Conservation (phyloP, 2,329 filamentous ascomycete species). For the Diaporthe sp. region DNA sequence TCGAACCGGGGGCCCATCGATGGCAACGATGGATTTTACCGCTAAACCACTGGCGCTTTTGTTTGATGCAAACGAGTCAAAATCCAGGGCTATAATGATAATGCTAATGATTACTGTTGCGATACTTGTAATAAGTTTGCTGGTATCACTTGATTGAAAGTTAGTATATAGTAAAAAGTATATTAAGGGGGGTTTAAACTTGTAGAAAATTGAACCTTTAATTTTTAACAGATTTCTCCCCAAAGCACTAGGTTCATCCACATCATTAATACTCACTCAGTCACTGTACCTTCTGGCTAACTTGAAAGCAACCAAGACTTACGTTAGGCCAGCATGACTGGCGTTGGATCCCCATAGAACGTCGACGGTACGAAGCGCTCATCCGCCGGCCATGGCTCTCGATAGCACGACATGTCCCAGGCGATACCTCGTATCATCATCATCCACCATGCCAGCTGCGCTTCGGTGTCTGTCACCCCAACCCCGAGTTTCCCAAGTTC, state of each 20-base stretch:
- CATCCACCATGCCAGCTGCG: slow-evolving; percentile 7
- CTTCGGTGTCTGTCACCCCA: neutral
- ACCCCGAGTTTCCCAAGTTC: neutral
- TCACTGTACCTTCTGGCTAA: neutral
- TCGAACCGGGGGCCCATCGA: slow-evolving; percentile 38
- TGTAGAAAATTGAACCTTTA: no score
- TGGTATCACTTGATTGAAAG: no score
- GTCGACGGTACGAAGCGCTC: neutral
- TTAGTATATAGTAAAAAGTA: no score
- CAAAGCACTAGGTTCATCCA: neutral
- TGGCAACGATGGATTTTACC: slow-evolving; percentile 35
- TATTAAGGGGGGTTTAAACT: no score
- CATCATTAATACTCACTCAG: neutral
- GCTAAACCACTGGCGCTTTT: slow-evolving; percentile 31
- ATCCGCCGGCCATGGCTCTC: neutral
- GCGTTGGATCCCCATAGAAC: neutral
- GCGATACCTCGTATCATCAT: neutral
- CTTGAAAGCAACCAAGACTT: neutral
- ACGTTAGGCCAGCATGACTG: neutral
- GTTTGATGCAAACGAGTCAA: no score
- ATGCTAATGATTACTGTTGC: no score
- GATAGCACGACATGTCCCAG: neutral
- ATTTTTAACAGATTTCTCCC: no score
- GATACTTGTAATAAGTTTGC: no score
- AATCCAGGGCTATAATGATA: no score